A percentile compares a stretch with the other conserved stretches of the same genome.
phyloP scores from a whole-genome alignment of 2,329 filamentous ascomycete genomes.

The Ascochyta viciae-villosae region DNA sequence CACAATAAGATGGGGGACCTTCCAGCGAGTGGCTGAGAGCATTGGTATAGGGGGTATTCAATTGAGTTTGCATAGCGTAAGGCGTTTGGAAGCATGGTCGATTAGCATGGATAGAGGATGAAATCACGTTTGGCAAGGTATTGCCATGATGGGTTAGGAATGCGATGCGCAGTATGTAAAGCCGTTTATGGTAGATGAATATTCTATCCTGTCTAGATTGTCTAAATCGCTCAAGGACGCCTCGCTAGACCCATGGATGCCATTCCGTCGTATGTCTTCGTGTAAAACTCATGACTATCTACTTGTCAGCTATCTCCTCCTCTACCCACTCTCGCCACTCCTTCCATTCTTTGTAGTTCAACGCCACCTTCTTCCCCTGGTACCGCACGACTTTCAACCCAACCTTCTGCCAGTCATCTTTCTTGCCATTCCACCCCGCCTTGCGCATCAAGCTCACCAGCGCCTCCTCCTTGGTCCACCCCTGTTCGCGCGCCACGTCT shows the following conservation, averaged over 20 bases:
- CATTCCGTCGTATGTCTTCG: not conserved
- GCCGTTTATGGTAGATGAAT: too few relatives aligned
- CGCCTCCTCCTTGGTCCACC: conserved; percentile 93
- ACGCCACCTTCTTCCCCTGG: conserved; percentile 78
- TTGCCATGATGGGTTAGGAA: too few relatives aligned
- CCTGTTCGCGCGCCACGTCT: conserved; percentile 89
- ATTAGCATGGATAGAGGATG: too few relatives aligned
- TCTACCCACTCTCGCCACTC: conserved; percentile 78
- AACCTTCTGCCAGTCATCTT: conserved; percentile 76
- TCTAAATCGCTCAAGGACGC: not conserved
- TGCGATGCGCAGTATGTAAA: too few relatives aligned
- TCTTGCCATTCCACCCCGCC: conserved; percentile 82
- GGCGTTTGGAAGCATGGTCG: not conserved
- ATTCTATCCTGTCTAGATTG: conserved; percentile 5
- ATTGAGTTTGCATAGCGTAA: conserved; percentile 2
- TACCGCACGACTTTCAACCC: conserved; percentile 83
- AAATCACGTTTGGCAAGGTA: too few relatives aligned
- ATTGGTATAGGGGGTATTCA: not conserved
- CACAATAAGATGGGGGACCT: too few relatives aligned
- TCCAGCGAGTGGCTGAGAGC: not conserved
- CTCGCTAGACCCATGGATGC: conserved; percentile 2
- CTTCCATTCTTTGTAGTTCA: conserved; percentile 77
- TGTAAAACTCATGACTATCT: not conserved
- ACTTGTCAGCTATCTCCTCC: conserved; percentile 20
- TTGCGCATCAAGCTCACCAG: conserved; percentile 90